These are phyloP conservation scores for Penicillium malachiteum DNA, from an alignment of 495 filamentous ascomycete species.

Conservation along the genomic window DNA sequence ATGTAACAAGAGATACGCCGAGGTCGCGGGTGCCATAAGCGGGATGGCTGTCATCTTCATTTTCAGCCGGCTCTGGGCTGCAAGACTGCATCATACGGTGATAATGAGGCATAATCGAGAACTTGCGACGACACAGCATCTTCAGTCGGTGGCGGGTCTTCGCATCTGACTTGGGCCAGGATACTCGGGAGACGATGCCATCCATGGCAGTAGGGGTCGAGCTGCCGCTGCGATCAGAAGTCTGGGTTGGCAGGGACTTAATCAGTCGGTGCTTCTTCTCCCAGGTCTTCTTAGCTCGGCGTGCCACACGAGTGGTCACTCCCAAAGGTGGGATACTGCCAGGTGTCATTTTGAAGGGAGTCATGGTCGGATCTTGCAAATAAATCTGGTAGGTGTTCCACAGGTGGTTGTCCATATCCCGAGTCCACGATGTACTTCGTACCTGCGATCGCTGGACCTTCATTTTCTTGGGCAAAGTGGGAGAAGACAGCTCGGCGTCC, in stretches of 20 bases:
- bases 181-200: slow-evolving; percentile 23
- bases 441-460: slow-evolving; percentile 4
- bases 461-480: slow-evolving; percentile 30
- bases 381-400: slow-evolving; percentile 91
- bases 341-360: slow-evolving; percentile 87
- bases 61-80: slow-evolving; percentile 71
- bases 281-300: slow-evolving; percentile 85
- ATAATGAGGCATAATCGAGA: slow-evolving; percentile 63
- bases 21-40: slow-evolving; percentile 74
- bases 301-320: slow-evolving; percentile 83
- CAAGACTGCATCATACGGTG: slow-evolving; percentile 70
- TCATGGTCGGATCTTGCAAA: slow-evolving; percentile 86
- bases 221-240: slow-evolving; percentile 54
- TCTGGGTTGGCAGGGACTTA: slow-evolving; percentile 3
- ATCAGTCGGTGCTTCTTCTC: slow-evolving; percentile 31
- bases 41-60: slow-evolving; percentile 27
- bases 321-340: slow-evolving; percentile 85
- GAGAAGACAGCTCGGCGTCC: slow-evolving; percentile 34
- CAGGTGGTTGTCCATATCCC: slow-evolving; percentile 87
- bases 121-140: slow-evolving; percentile 75
- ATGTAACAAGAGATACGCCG: slow-evolving; percentile 77
- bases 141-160: slow-evolving; percentile 80
- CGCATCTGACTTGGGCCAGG: slow-evolving; percentile 81
- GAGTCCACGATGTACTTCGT: slow-evolving; percentile 62
- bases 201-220: slow-evolving; percentile 55